Evolutionary conservation across 139 green algal species (phyloP).

Genomic region (Tetradesmus lagerheimii): DNA sequence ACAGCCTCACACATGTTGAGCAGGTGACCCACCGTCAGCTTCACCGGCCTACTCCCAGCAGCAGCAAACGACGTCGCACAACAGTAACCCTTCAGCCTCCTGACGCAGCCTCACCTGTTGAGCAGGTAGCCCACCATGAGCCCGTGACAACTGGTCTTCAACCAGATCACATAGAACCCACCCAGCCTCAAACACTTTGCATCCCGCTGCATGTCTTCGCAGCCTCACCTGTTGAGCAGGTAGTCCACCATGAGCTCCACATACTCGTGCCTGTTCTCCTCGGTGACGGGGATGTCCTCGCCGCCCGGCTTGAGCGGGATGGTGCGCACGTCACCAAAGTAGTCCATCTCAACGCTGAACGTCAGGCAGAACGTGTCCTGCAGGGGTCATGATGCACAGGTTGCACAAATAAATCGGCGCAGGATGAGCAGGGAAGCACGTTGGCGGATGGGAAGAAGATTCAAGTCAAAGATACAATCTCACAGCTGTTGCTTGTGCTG

Average conservation of each 20-base stretch:
- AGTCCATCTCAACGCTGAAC: conserved; percentile 82
- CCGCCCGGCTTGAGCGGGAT: conserved; percentile 72
- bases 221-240: conserved; percentile 70
- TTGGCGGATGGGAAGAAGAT: no score
- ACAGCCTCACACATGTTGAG: no score
- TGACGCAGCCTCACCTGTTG: conserved; percentile 47
- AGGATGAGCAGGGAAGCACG: neutral
- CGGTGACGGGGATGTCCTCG: conserved; percentile 81
- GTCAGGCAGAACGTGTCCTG: conserved; percentile 90
- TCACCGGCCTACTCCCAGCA: no score
- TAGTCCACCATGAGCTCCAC: conserved; percentile 86
- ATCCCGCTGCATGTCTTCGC: no score
- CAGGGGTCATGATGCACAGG: conserved; percentile 47
- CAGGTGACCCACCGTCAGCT: conserved; percentile 79
- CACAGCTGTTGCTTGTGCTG: no score
- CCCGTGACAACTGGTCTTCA: neutral
- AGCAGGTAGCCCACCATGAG: conserved; percentile 85
- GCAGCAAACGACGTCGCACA: no score
- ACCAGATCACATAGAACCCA: no score
- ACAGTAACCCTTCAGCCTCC: no score
- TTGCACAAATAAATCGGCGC: neutral
- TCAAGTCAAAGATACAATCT: no score
- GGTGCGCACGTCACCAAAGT: conserved; percentile 71
- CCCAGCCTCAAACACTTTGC: no score
- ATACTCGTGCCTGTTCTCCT: conserved; percentile 91